A percentile compares a stretch with the other conserved stretches of the same genome.
Evolutionary conservation across 73 alveolate genomes (phyloP).

Genomic region (Paramecium octaurelia): DNA sequence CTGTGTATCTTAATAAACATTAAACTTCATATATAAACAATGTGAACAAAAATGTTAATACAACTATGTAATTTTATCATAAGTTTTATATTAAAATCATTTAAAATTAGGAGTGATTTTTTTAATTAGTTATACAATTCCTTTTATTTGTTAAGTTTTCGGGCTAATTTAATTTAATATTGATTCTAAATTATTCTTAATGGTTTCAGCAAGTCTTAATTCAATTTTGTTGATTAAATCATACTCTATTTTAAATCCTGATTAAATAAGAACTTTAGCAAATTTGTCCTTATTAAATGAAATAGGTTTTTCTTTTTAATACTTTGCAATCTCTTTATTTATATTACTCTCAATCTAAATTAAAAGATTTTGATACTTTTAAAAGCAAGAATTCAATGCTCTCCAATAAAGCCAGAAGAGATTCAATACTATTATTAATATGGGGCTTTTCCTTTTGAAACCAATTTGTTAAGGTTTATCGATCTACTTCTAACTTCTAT

Average conservation of each 20-base stretch:
- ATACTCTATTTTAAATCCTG: slow-evolving; percentile 30
- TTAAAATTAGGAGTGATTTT: not conserved
- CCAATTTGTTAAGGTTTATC: not conserved
- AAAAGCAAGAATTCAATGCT: not conserved
- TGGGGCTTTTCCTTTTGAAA: not conserved
- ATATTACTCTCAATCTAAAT: not conserved
- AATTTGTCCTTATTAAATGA: not conserved
- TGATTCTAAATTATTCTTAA: not conserved
- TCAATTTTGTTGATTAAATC: slow-evolving; percentile 5
- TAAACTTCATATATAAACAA: no score
- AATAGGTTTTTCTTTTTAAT: not conserved
- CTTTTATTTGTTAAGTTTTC: not conserved
- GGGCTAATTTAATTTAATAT: not conserved
- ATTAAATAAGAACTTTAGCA: not conserved
- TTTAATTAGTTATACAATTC: not conserved
- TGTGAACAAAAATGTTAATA: not conserved
- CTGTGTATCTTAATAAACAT: no score
- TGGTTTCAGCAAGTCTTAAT: not conserved
- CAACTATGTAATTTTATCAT: not conserved
- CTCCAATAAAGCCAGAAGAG: not conserved
- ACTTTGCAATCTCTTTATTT: not conserved
- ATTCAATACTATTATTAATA: not conserved
- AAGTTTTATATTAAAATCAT: not conserved
- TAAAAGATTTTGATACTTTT: not conserved
- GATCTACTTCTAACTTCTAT: not conserved